These are phyloP conservation scores for Metroxylon sagu DNA, from an alignment of 176 grass and related monocot species.

Conservation along the genomic window DNA sequence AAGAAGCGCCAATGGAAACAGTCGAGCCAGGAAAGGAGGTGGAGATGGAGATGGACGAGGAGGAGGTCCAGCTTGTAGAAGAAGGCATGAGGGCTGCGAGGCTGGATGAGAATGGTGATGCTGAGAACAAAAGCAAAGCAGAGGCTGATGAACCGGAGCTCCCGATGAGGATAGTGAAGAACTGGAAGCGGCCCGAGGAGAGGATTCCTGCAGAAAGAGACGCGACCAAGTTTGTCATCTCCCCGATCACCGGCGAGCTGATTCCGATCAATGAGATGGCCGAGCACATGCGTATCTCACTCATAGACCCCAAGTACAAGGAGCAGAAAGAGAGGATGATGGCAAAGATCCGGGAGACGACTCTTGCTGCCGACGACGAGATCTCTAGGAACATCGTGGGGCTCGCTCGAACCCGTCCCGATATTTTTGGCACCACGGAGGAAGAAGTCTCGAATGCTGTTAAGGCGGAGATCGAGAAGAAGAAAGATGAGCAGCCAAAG, in stretches of 20 bases:
- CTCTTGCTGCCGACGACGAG: slow-evolving; percentile 82
- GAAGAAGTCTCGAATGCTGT: slow-evolving; percentile 96
- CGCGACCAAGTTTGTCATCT: slow-evolving; percentile 83
- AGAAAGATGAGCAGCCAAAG: slow-evolving; percentile 87
- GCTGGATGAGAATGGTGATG: slow-evolving; percentile 50
- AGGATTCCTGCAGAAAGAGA: slow-evolving; percentile 60
- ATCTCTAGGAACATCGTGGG: slow-evolving; percentile 96
- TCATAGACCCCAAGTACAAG: slow-evolving; percentile 97
- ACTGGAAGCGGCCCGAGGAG: slow-evolving; percentile 91
- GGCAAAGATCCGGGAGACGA: slow-evolving; percentile 94
- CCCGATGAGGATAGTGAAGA: slow-evolving; percentile 96
- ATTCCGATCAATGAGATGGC: slow-evolving; percentile 98
- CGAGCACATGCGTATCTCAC: slow-evolving; percentile 97
- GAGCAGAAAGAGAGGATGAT: slow-evolving; percentile 98
- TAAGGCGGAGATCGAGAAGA: slow-evolving; percentile 97
- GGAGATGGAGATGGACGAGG: slow-evolving; percentile 89
- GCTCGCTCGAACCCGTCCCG: slow-evolving; percentile 82
- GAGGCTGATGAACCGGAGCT: slow-evolving; percentile 49
- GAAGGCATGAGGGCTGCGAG: slow-evolving; percentile 75
- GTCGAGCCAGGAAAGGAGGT: slow-evolving; percentile 59
- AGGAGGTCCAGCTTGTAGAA: slow-evolving; percentile 86
- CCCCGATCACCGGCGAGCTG: slow-evolving; percentile 83
- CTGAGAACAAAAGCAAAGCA: slow-evolving; percentile 17
- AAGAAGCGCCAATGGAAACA: slow-evolving; percentile 38
- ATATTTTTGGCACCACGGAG: slow-evolving; percentile 97